Conservation (phyloP, 495 filamentous ascomycete species). For the Pyronema domesticum region DNA sequence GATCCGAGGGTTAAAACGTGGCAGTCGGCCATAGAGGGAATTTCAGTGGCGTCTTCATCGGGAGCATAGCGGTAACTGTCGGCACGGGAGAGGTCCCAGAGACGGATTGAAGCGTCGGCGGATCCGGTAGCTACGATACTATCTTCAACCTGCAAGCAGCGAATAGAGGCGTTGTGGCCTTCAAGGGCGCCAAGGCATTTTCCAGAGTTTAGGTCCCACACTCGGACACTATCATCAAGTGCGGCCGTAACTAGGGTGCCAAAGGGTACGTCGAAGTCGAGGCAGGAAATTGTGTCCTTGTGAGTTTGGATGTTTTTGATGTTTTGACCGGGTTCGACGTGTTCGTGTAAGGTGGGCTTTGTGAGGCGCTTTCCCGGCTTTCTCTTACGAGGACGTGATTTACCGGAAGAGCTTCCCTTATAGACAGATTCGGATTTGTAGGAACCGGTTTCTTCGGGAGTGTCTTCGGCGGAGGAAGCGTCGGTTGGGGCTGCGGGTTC, state of each 20-base stretch:
- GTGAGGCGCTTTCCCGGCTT: conserved; percentile 54
- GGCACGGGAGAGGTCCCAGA: conserved; percentile 76
- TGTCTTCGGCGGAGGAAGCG: conserved; percentile 35
- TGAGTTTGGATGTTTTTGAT: conserved; percentile 82
- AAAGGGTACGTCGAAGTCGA: conserved; percentile 93
- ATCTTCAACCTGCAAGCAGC: conserved; percentile 84
- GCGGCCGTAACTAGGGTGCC: conserved; percentile 91
- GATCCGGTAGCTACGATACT: conserved; percentile 90
- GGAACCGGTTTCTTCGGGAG: conserved; percentile 32
- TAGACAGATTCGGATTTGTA: conserved; percentile 99
- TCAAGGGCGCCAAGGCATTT: conserved; percentile 80
- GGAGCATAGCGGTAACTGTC: conserved; percentile 33
- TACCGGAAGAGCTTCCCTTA: conserved; percentile 61
- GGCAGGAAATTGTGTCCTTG: conserved; percentile 67
- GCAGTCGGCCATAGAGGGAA: conserved; percentile 61
- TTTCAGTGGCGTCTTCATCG: conserved; percentile 38
- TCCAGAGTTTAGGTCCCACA: conserved; percentile 90
- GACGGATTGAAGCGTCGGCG: conserved; percentile 81
- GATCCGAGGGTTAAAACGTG: conserved; percentile 70
- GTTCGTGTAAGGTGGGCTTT: conserved; percentile 89
- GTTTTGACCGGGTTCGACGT: conserved; percentile 74
- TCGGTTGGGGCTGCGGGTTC: conserved; percentile 37
- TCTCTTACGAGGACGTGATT: conserved; percentile 40
- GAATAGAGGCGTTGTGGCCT: conserved; percentile 86
- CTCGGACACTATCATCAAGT: conserved; percentile 86